Evolutionary conservation across 208 protist genomes (phyloP).

Genomic region (Porcisia hertigi): DNA sequence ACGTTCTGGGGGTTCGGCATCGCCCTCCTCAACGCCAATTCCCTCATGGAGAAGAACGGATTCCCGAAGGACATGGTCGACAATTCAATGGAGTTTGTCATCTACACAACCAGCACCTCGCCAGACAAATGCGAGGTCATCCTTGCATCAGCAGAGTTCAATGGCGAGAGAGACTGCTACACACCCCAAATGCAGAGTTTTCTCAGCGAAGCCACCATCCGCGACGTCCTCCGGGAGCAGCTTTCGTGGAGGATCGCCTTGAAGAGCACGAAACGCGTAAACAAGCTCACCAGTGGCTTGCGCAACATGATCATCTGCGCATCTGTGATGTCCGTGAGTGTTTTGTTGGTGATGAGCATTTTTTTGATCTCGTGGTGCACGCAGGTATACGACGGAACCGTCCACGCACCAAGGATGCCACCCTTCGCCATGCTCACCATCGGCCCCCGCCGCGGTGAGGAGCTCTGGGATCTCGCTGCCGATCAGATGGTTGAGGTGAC

Average conservation of each 20-base stretch:
- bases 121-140: constrained; percentile 12
- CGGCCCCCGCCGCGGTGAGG: constrained; percentile 59
- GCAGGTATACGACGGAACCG: constrained; percentile 49
- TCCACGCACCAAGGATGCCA: constrained; percentile 59
- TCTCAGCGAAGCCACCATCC: constrained; percentile 22
- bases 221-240: constrained; percentile 30
- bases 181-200: constrained; percentile 10
- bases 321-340: neutral
- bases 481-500: constrained; percentile 62
- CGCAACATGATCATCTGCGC: constrained; percentile 9
- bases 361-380: constrained; percentile 43
- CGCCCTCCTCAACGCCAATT: constrained; percentile 36
- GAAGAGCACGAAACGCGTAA: constrained; percentile 24
- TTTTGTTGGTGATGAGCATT: neutral
- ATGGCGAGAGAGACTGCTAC: constrained; percentile 8
- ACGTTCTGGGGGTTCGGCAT: constrained; percentile 83
- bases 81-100: constrained; percentile 20
- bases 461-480: constrained; percentile 67
- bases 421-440: constrained; percentile 80
- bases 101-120: constrained; percentile 11
- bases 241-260: constrained; percentile 31
- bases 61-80: constrained; percentile 16
- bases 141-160: constrained; percentile 11
- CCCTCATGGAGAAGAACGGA: constrained; percentile 25
- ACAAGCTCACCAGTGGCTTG: constrained; percentile 5